Evolutionary conservation across 2,329 filamentous ascomycete species (phyloP).

Genomic region (Penicillium sp.): DNA sequence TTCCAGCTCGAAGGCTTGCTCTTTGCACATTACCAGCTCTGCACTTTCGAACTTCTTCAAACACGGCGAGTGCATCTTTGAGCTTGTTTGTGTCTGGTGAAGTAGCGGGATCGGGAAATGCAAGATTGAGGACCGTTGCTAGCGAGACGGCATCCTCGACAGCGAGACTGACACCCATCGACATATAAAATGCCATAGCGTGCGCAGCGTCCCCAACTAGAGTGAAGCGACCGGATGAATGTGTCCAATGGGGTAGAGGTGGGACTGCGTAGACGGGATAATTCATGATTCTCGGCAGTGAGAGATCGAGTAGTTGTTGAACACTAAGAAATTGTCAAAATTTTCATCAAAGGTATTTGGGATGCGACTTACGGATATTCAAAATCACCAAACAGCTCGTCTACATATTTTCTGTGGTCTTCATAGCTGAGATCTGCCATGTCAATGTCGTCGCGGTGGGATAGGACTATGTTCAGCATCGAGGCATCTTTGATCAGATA

Average conservation of each 20-base stretch:
- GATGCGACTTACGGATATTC: background rate
- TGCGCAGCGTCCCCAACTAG: slow-evolving; percentile 1
- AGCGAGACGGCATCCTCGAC: slow-evolving; percentile 4
- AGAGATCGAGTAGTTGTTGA: background rate
- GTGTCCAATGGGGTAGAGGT: slow-evolving; percentile 1
- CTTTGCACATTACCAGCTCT: background rate
- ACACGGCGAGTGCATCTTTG: background rate
- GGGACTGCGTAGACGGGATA: slow-evolving; percentile 3
- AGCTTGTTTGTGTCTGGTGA: background rate
- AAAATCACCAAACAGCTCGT: background rate
- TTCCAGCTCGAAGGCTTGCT: slow-evolving; percentile 2
- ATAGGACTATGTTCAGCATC: slow-evolving; percentile 2
- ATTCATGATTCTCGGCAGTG: background rate
- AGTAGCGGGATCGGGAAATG: background rate
- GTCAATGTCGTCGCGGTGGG: slow-evolving; percentile 1
- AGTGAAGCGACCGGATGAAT: slow-evolving; percentile 1
- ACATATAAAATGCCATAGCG: slow-evolving; percentile 4
- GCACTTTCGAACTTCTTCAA: background rate
- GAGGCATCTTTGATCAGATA: slow-evolving; percentile 3
- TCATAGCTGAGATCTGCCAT: background rate
- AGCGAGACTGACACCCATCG: slow-evolving; percentile 3
- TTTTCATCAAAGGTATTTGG: background rate
- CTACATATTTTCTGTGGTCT: background rate
- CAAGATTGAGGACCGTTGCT: background rate
- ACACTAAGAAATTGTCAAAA: background rate